Percentiles rank a stretch among this genome's conserved stretches.
These are phyloP conservation scores for Sarocladiaceae sp. DNA, from an alignment of 2,329 filamentous ascomycete genomes.

Conservation along the genomic window DNA sequence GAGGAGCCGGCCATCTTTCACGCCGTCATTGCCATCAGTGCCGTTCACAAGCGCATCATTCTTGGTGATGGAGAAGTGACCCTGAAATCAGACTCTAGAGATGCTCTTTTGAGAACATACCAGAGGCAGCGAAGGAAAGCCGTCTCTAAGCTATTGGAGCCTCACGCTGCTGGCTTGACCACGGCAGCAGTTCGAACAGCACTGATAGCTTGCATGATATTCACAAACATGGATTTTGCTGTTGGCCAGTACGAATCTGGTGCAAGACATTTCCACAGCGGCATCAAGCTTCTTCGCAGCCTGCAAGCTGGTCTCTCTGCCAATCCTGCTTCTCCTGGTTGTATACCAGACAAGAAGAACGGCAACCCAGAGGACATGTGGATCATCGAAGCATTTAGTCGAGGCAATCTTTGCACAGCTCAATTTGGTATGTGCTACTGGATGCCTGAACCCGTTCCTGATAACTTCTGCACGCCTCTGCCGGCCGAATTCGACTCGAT, in stretches of 20 bases:
- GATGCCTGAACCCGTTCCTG: not conserved
- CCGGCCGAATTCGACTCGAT: not conserved
- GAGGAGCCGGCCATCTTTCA: conserved; percentile 36
- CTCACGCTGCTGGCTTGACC: conserved; percentile 23
- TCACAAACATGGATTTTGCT: conserved; percentile 28
- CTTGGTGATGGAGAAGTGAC: conserved; percentile 3
- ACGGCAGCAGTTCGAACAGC: conserved; percentile 29
- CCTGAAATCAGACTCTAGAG: conserved; percentile 12
- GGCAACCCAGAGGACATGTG: conserved; percentile 32
- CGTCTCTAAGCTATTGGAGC: conserved; percentile 31
- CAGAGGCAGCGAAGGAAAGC: conserved; percentile 29
- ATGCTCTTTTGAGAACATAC: conserved; percentile 14
- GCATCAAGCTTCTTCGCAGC: conserved; percentile 31
- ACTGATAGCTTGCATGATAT: conserved; percentile 32
- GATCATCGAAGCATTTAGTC: conserved; percentile 38
- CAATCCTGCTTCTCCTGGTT: not conserved
- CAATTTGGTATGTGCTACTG: not conserved
- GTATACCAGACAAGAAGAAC: conserved; percentile 12
- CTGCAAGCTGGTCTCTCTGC: not conserved
- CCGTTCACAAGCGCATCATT: conserved; percentile 24
- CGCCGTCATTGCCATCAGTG: conserved; percentile 32
- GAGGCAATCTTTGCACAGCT: conserved; percentile 12
- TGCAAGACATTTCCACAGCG: conserved; percentile 37
- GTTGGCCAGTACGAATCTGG: conserved; percentile 31
- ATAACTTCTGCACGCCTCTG: not conserved